Conservation (phyloP, 148 eudicot species). For the Fagopyrum esculentum region DNA sequence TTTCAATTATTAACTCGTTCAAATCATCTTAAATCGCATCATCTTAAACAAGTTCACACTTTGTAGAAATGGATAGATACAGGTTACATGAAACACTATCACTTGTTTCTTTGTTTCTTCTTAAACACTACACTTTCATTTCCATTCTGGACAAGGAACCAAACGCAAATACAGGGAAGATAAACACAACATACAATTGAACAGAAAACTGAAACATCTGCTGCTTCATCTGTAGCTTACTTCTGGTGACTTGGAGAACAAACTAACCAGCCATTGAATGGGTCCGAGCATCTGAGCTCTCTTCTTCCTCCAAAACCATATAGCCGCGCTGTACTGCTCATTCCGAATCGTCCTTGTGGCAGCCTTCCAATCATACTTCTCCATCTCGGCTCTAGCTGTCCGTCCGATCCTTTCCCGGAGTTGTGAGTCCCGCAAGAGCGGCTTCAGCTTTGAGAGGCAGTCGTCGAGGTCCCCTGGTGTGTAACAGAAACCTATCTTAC, state of each 20-base stretch:
- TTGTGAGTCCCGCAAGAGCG: slow-evolving; percentile 43
- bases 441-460: slow-evolving; percentile 62
- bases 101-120: too few species aligned
- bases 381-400: slow-evolving; percentile 86
- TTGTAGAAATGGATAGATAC: too few species aligned
- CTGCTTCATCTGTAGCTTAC: neutral
- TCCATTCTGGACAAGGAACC: neutral
- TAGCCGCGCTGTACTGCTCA: slow-evolving; percentile 73
- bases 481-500: slow-evolving; percentile 62
- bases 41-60: too few species aligned
- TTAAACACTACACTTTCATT: too few species aligned
- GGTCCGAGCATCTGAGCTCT: slow-evolving; percentile 53
- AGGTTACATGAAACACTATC: too few species aligned
- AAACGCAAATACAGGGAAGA: neutral
- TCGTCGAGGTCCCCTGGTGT: slow-evolving; percentile 70
- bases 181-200: neutral
- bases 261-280: slow-evolving; percentile 52
- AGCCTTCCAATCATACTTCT: slow-evolving; percentile 90
- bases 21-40: too few species aligned
- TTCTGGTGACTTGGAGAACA: slow-evolving; percentile 36
- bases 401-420: slow-evolving; percentile 54
- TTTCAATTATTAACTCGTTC: too few species aligned
- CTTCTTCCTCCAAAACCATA: slow-evolving; percentile 84
- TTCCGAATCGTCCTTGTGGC: slow-evolving; percentile 67
- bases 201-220: neutral